A percentile compares a stretch with the other conserved stretches of the same genome.
phyloP scores from a whole-genome alignment of 257 asterid genomes.

The Nicotiana noctiflora region DNA sequence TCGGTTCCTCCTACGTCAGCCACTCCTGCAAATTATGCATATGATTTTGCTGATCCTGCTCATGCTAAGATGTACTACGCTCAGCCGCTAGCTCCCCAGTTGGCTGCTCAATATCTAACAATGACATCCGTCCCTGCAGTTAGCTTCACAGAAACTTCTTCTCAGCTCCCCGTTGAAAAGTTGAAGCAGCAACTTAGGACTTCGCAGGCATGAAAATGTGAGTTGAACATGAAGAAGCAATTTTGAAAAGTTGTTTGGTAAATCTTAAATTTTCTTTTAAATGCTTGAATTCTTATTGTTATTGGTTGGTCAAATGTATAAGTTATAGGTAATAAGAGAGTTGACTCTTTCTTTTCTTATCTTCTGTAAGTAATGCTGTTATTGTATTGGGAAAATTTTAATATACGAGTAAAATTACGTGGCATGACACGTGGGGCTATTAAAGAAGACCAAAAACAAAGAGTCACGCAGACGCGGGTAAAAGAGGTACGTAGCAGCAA shows the following conservation, averaged over 20 bases:
- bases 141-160: constrained; percentile 1
- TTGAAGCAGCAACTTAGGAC: constrained; percentile 13
- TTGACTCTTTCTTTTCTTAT: not conserved
- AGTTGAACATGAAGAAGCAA: constrained; percentile 8
- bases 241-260: constrained; percentile 12
- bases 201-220: constrained; percentile 8
- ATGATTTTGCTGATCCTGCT: constrained; percentile 14
- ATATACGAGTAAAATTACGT: no score
- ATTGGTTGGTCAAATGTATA: constrained; percentile 2
- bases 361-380: constrained; percentile 15
- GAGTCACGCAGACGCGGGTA: no score
- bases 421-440: no score
- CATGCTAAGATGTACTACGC: constrained; percentile 12
- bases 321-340: constrained; percentile 11
- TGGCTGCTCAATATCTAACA: constrained; percentile 11
- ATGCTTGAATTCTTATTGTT: constrained; percentile 6
- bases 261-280: not conserved
- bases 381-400: no score
- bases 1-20: constrained; percentile 10
- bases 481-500: no score
- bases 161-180: constrained; percentile 12
- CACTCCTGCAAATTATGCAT: constrained; percentile 6
- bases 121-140: constrained; percentile 10
- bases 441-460: no score
- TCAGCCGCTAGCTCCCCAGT: constrained; percentile 13